These are phyloP conservation scores for Penicillium sp. DNA, from an alignment of 2,329 filamentous ascomycete genomes.

Conservation along the genomic window DNA sequence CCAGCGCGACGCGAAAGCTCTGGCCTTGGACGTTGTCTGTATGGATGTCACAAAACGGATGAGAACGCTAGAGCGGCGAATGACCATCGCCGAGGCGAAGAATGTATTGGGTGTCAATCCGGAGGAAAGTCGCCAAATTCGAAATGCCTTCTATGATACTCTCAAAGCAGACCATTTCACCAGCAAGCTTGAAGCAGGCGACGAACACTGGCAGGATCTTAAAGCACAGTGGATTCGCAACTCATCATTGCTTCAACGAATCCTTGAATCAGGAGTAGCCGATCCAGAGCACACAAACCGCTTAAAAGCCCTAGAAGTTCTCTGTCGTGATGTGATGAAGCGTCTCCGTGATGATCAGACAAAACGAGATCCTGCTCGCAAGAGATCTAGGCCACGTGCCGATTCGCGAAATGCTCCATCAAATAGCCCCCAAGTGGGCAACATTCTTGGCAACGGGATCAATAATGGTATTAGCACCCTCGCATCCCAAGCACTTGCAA, in stretches of 20 bases:
- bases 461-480: constrained; percentile 44
- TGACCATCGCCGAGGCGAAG: constrained; percentile 73
- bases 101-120: constrained; percentile 68
- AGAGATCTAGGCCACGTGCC: constrained; percentile 30
- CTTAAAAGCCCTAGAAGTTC: constrained; percentile 64
- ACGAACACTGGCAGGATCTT: constrained; percentile 68
- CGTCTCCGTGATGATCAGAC: constrained; percentile 66
- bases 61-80: constrained; percentile 61
- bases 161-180: constrained; percentile 66
- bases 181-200: constrained; percentile 69
- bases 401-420: constrained; percentile 21
- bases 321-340: constrained; percentile 76
- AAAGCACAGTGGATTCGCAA: constrained; percentile 66
- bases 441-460: constrained; percentile 26
- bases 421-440: constrained; percentile 23
- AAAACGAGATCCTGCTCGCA: constrained; percentile 52
- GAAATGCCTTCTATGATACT: constrained; percentile 64
- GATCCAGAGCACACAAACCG: constrained; percentile 57
- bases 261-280: constrained; percentile 51
- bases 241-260: constrained; percentile 55
- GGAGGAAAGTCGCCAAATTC: constrained; percentile 64
- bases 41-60: constrained; percentile 79
- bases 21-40: constrained; percentile 76
- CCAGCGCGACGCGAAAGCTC: constrained; percentile 59
- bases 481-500: constrained; percentile 45